These are phyloP conservation scores for Cyclotella choctawhatcheeana DNA, from an alignment of 108 stramenopile genomes.

Conservation along the genomic window DNA sequence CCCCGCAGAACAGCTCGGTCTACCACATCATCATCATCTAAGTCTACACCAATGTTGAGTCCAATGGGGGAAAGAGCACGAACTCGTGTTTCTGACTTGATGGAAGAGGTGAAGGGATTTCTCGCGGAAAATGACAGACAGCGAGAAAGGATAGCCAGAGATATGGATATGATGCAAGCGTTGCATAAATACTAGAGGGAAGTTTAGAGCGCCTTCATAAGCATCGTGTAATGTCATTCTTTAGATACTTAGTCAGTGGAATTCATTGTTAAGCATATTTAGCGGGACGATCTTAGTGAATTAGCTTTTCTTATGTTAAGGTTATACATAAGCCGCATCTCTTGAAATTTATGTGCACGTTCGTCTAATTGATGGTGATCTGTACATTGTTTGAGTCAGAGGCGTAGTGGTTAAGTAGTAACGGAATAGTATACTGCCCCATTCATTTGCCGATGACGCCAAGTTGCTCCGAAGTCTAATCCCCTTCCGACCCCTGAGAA, in stretches of 20 bases:
- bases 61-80: conserved; percentile 11
- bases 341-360: too few species aligned
- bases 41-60: neutral
- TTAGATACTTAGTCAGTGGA: too few species aligned
- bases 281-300: too few species aligned
- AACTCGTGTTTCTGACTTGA: conserved; percentile 31
- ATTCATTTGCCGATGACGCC: conserved; percentile 33
- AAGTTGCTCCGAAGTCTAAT: conserved; percentile 20
- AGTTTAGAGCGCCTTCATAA: too few species aligned
- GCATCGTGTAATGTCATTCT: too few species aligned
- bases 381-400: too few species aligned
- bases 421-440: conserved; percentile 21
- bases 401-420: neutral
- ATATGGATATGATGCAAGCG: conserved; percentile 11
- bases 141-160: conserved; percentile 14
- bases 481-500: conserved; percentile 25
- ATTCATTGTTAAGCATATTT: too few species aligned
- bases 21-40: neutral
- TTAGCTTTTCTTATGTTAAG: too few species aligned
- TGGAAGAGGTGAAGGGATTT: conserved; percentile 33
- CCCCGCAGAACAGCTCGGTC: neutral
- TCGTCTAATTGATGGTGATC: too few species aligned
- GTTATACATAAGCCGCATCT: too few species aligned
- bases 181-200: conserved; percentile 2
- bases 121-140: conserved; percentile 25